Base-by-base conservation (phyloP, 2,329 filamentous ascomycete species). In the Didymella lethalis region DNA sequence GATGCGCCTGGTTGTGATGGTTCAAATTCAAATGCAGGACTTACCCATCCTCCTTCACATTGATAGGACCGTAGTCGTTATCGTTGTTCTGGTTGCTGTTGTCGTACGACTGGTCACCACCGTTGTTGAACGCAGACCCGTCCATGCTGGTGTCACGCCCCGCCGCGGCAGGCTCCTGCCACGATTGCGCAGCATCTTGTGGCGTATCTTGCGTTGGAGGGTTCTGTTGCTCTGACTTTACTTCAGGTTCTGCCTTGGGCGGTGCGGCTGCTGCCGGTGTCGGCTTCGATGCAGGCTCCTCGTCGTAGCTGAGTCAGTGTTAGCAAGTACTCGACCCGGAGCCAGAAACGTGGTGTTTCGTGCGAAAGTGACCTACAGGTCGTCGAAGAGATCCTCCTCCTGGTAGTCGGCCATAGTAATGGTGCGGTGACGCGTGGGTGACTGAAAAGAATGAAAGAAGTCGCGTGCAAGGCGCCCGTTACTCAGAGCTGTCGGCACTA, bases 341-440 rank as follows among this genome's bases (percentile, higher is more conserved):
- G 36, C 23, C 7, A 7, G 12, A 16, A 20, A 16, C 49, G 28
- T 20, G 48, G 47, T 7, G 23, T 18, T 45, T 49, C 44, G 59
- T 52, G 51, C 38, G 49, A 51, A 38, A 6, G 28, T 56, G 16
- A 85, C 92, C 81, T 83, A 97, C 93, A 97, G 86, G 81, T 97
- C 93, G 71, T 93, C 93, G 79, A 97, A 97, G 79, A 97, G 90
- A 84, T 97, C 93, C 74, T 97, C 93, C 69, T 97, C 93, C 48
- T 60, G 57, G 43, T 93, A 91, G 72, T 95, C 92, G 47, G 91
- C 87, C 57, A 60, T 60, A 20, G 40, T 47, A 50, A 49, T 34
- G 41, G 50, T 14, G 46, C 16, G 44, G 54, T 29, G 44, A 43
- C 18, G 43, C 18, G 26, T 34, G 38, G 18, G 34, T 46, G 26